Conservation (phyloP, 306 rosid genomes). For the Dryas drummondii region DNA sequence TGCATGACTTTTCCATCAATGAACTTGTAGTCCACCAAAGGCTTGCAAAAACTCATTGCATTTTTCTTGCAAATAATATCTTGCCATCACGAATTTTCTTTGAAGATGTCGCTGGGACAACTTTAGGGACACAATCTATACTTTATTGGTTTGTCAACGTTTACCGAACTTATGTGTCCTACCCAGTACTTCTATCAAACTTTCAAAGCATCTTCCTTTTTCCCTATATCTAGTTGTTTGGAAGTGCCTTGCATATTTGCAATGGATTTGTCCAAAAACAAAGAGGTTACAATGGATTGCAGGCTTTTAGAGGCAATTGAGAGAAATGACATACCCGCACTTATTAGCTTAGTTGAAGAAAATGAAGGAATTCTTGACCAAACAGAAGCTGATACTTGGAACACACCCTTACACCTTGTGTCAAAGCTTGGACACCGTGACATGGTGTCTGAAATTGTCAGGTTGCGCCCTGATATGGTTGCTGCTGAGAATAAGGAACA, state of each 20-base stretch:
- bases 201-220: not conserved
- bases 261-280: not conserved
- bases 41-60: not conserved
- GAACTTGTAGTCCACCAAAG: too few relatives aligned
- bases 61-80: not conserved
- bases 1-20: not conserved
- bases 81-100: not conserved
- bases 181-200: not conserved
- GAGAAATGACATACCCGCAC: too few relatives aligned
- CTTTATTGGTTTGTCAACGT: not conserved
- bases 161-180: not conserved
- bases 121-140: not conserved
- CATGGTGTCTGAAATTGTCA: too few relatives aligned
- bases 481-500: conserved; percentile 29
- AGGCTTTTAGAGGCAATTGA: too few relatives aligned
- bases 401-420: too few relatives aligned
- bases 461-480: too few relatives aligned
- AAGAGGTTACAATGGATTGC: not conserved
- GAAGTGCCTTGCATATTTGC: not conserved
- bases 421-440: too few relatives aligned
- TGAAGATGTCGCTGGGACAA: conserved; percentile 1
- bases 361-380: conserved; percentile 34
- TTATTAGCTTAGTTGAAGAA: not conserved
- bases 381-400: not conserved
- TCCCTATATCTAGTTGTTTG: not conserved